Evolutionary conservation across 1,284 basidiomycete species (phyloP).

Genomic region (Paramarasmius palmivorus): DNA sequence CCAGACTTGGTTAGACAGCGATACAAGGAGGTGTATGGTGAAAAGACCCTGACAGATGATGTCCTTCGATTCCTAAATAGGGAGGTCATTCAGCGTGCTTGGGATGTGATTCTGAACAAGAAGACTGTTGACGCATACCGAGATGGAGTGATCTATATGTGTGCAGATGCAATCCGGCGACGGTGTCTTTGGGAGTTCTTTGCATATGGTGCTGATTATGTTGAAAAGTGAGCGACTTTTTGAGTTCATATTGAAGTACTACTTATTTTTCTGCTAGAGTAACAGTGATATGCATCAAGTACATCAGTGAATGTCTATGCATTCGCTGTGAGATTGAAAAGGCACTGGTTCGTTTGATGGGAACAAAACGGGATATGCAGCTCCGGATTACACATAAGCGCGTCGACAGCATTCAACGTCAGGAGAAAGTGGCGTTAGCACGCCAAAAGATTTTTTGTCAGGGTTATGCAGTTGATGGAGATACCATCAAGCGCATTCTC

Average conservation of each 20-base stretch:
- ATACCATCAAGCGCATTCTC: constrained; percentile 12
- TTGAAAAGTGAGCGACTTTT: constrained; percentile 32
- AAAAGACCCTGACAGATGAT: background rate
- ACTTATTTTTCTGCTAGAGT: constrained; percentile 21
- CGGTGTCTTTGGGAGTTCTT: constrained; percentile 22
- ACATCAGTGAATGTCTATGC: constrained; percentile 27
- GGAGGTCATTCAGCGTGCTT: constrained; percentile 30
- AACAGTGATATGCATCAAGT: constrained; percentile 26
- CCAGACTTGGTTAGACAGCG: constrained; percentile 23
- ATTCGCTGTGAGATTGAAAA: constrained; percentile 25
- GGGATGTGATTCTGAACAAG: constrained; percentile 24
- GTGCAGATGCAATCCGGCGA: constrained; percentile 18
- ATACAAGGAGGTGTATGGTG: constrained; percentile 15
- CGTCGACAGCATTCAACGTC: constrained; percentile 10
- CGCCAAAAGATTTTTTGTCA: constrained; percentile 18
- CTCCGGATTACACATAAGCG: background rate
- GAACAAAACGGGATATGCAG: constrained; percentile 19
- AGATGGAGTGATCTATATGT: constrained; percentile 26
- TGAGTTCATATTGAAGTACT: background rate
- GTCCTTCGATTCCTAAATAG: constrained; percentile 24
- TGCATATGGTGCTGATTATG: constrained; percentile 30
- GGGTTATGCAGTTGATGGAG: constrained; percentile 11
- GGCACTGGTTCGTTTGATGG: constrained; percentile 20
- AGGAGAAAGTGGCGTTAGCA: constrained; percentile 1
- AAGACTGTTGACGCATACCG: constrained; percentile 29